Percentiles rank a stretch among this genome's conserved stretches.
Evolutionary conservation across 345 rosid species (phyloP).

Genomic region (Gossypium ekmanianum): DNA sequence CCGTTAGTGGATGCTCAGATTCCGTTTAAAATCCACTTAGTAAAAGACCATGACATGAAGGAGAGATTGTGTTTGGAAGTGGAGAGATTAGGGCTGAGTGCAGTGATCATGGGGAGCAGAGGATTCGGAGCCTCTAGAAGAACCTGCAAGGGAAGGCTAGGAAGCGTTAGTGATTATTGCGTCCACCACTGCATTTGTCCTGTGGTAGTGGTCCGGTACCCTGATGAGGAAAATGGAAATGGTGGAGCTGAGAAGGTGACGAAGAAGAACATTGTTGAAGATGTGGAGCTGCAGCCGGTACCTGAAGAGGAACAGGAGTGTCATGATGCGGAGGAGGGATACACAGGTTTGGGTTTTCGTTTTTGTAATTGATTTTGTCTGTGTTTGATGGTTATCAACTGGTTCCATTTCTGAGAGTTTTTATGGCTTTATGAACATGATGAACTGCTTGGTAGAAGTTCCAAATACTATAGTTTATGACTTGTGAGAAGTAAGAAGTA

Average conservation of each 20-base stretch:
- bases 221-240: slow-evolving; percentile 32
- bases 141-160: slow-evolving; percentile 54
- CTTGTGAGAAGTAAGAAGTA: not conserved
- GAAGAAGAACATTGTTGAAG: slow-evolving; percentile 17
- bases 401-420: not conserved
- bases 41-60: slow-evolving; percentile 87
- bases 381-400: not conserved
- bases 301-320: slow-evolving; percentile 59
- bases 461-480: not conserved
- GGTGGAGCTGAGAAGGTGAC: slow-evolving; percentile 5
- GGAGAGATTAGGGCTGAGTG: slow-evolving; percentile 75
- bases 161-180: slow-evolving; percentile 85
- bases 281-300: slow-evolving; percentile 43
- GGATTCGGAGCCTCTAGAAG: slow-evolving; percentile 68
- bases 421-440: not conserved
- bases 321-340: slow-evolving; percentile 43
- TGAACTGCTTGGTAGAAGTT: not conserved
- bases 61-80: slow-evolving; percentile 86
- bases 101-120: slow-evolving; percentile 85
- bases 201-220: slow-evolving; percentile 60
- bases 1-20: slow-evolving; percentile 66
- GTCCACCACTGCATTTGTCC: slow-evolving; percentile 88
- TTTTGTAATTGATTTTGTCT: not conserved
- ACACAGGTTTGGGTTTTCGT: slow-evolving; percentile 22
- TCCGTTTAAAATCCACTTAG: slow-evolving; percentile 70